Evolutionary conservation across 176 grass and related monocot genomes (phyloP).

Genomic region (Rhynchospora breviuscula): DNA sequence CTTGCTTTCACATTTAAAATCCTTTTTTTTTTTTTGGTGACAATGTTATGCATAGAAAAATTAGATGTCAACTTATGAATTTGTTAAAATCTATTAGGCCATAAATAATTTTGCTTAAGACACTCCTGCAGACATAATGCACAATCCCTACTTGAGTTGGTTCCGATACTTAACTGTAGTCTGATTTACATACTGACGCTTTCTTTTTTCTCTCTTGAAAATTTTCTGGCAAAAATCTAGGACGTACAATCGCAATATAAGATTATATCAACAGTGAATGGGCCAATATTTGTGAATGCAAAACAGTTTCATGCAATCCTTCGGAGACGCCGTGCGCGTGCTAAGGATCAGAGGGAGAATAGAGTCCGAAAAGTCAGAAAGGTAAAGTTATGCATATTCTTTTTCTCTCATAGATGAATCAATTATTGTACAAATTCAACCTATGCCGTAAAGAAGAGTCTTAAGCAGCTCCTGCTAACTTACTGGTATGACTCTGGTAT

Average conservation of each 20-base stretch:
- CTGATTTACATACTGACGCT: background rate
- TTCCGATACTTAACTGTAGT: background rate
- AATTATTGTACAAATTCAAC: background rate
- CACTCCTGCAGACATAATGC: background rate
- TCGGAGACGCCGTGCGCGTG: conserved; percentile 44
- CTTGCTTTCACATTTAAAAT: background rate
- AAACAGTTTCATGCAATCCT: conserved; percentile 73
- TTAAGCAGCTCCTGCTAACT: background rate
- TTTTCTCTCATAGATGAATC: background rate
- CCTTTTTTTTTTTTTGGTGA: background rate
- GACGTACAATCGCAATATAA: conserved; percentile 39
- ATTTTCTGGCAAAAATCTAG: conserved; percentile 10
- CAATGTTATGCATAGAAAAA: background rate
- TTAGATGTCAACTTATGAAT: background rate
- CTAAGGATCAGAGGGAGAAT: conserved; percentile 36
- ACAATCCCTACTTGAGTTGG: background rate
- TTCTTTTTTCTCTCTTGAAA: background rate
- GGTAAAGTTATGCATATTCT: conserved; percentile 22
- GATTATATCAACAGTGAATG: conserved; percentile 24
- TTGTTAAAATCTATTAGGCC: background rate
- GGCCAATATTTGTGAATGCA: conserved; percentile 53
- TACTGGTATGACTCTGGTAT: background rate
- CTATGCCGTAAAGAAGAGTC: background rate
- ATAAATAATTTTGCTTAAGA: background rate
- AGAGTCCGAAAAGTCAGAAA: conserved; percentile 30